Conservation (phyloP, 306 rosid genomes). For the Cicer arietinum region DNA sequence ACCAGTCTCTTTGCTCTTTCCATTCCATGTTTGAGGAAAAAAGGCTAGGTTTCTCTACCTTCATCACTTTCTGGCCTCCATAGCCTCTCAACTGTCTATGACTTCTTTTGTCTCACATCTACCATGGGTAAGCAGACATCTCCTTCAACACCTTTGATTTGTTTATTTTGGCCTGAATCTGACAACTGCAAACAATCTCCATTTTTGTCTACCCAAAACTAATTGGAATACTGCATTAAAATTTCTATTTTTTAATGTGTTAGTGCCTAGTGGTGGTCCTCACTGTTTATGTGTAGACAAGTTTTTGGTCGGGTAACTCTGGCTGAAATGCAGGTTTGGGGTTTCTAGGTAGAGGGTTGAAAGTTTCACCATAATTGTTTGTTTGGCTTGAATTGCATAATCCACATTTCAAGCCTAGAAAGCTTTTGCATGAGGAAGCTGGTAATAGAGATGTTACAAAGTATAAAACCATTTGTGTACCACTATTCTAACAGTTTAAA, state of each 20-base stretch:
- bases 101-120: too few species aligned
- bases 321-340: neutral
- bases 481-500: neutral
- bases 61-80: too few species aligned
- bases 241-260: neutral
- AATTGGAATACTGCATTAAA: neutral
- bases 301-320: neutral
- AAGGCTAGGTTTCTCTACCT: too few species aligned
- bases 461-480: neutral
- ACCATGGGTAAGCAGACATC: too few species aligned
- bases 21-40: too few species aligned
- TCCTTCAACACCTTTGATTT: too few species aligned
- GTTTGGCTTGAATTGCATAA: neutral
- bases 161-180: too few species aligned
- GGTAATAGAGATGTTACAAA: neutral
- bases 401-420: neutral
- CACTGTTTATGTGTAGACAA: neutral
- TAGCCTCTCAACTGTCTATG: too few species aligned
- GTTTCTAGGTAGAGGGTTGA: conserved; percentile 4
- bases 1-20: neutral
- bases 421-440: neutral
- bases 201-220: too few species aligned
- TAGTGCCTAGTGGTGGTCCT: neutral
- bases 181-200: too few species aligned
- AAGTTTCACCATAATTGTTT: neutral